Evolutionary conservation across 2,329 filamentous ascomycete genomes (phyloP).

Genomic region (Colletotrichum sp.): DNA sequence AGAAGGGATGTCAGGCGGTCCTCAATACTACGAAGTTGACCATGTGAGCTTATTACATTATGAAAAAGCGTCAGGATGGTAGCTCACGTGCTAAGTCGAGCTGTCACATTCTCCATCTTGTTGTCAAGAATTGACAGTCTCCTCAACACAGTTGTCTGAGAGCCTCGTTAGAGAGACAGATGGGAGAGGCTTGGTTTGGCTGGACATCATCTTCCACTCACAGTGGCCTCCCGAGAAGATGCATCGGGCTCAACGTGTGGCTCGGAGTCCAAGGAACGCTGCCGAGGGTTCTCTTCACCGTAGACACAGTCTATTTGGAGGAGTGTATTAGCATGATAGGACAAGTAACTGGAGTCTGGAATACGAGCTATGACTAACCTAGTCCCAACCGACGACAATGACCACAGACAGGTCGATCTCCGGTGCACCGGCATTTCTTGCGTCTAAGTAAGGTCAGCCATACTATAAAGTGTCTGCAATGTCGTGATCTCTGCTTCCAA

Average conservation of each 20-base stretch:
- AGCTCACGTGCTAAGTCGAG: neutral
- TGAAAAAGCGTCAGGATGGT: rapidly evolving
- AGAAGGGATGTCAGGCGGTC: neutral
- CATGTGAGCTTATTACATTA: neutral
- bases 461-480: neutral
- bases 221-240: neutral
- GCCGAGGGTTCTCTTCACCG: neutral
- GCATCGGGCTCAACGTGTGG: neutral
- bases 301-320: neutral
- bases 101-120: neutral
- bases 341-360: neutral
- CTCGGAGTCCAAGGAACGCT: neutral
- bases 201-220: neutral
- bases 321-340: neutral
- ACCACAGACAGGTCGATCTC: neutral
- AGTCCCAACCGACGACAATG: neutral
- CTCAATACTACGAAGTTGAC: neutral
- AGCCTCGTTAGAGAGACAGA: neutral
- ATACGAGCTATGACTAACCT: neutral
- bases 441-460: neutral
- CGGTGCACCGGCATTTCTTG: neutral
- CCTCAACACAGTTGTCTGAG: neutral
- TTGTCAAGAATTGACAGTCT: neutral
- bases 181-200: neutral
- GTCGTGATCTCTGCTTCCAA: neutral